Percentiles rank a stretch among this genome's conserved stretches.
These are phyloP conservation scores for Ustilago sp. DNA, from an alignment of 1,284 basidiomycete species.

Conservation along the genomic window DNA sequence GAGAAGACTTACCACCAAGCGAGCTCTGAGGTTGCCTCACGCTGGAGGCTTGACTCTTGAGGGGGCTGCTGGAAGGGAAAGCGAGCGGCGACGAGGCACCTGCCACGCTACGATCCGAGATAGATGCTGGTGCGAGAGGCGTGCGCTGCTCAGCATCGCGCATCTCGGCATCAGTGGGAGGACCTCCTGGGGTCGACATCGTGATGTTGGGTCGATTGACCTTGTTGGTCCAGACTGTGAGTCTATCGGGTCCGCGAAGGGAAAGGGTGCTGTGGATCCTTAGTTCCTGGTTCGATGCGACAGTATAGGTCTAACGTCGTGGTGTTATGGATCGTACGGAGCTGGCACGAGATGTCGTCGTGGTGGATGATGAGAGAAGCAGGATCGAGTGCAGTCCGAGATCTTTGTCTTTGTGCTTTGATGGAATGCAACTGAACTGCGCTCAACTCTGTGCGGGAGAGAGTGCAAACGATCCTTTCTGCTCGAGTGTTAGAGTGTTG, in stretches of 20 bases:
- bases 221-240: neutral
- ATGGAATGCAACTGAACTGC: neutral
- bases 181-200: conserved; percentile 53
- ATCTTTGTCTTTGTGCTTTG: neutral
- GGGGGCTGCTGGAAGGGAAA: conserved; percentile 64
- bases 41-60: conserved; percentile 46
- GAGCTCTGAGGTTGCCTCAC: conserved; percentile 35
- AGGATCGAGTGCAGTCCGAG: neutral
- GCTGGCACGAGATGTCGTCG: conserved; percentile 2
- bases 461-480: neutral
- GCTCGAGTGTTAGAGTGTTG: conserved; percentile 19
- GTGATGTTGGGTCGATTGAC: conserved; percentile 1
- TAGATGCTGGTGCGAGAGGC: conserved; percentile 43
- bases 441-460: conserved; percentile 3
- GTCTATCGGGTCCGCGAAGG: neutral
- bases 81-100: conserved; percentile 58
- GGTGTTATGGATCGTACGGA: neutral
- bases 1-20: conserved; percentile 34
- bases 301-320: neutral
- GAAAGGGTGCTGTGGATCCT: neutral
- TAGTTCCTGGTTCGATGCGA: neutral
- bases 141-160: conserved; percentile 48
- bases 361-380: neutral
- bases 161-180: conserved; percentile 48
- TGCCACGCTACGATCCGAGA: conserved; percentile 34